These are phyloP conservation scores for Emydomyces testavorans DNA, from an alignment of 2,329 filamentous ascomycete genomes.

Conservation along the genomic window DNA sequence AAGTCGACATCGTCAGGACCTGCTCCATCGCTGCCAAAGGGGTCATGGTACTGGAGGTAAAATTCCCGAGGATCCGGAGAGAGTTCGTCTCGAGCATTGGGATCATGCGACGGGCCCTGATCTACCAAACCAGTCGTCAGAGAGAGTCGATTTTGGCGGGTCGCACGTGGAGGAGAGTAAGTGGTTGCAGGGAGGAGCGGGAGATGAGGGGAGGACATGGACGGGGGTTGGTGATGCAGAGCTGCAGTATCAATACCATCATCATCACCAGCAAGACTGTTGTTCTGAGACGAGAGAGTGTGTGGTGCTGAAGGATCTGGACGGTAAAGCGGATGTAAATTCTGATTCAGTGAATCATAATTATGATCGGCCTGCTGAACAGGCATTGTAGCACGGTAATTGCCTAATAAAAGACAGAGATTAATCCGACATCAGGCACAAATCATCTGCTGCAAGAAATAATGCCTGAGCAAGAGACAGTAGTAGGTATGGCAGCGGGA, in stretches of 20 bases:
- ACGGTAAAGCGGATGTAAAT: constrained; percentile 7
- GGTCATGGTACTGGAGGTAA: constrained; percentile 38
- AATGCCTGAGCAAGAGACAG: not conserved
- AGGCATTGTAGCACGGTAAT: constrained; percentile 25
- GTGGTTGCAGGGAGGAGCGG: constrained; percentile 21
- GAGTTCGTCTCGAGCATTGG: constrained; percentile 18
- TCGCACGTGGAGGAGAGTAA: constrained; percentile 21
- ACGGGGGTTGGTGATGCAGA: constrained; percentile 20
- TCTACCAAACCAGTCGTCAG: constrained; percentile 17
- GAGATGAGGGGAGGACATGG: constrained; percentile 19
- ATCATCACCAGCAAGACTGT: too few relatives aligned
- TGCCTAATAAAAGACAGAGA: not conserved
- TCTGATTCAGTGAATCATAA: constrained; percentile 26
- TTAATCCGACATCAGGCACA: constrained; percentile 11
- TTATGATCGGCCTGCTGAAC: constrained; percentile 33
- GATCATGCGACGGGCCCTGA: constrained; percentile 17
- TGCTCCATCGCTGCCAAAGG: constrained; percentile 23
- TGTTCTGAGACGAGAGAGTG: constrained; percentile 19
- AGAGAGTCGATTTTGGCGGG: constrained; percentile 19
- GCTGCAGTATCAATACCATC: constrained; percentile 21
- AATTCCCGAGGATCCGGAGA: constrained; percentile 42
- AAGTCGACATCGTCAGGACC: constrained; percentile 16
- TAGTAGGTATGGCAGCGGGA: not conserved
- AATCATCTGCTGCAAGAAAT: not conserved
- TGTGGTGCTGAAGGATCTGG: constrained; percentile 18